Percentiles rank a stretch among this genome's conserved stretches.
Evolutionary conservation across 768 basidiomycete genomes (phyloP).

Genomic region (Boletus tomentosulus): DNA sequence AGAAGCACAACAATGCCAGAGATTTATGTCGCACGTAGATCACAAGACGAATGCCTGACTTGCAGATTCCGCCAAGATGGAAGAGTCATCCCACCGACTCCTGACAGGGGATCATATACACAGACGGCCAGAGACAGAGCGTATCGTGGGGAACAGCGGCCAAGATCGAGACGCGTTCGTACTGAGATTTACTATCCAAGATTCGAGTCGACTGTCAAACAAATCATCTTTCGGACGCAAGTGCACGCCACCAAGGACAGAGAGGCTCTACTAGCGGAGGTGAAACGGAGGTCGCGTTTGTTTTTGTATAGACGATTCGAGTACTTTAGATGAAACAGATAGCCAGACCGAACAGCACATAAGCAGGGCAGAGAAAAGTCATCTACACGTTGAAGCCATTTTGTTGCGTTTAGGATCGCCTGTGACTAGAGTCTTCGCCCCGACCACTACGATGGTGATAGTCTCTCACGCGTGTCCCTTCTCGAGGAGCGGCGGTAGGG

Average conservation of each 20-base stretch:
- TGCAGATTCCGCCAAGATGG: too few relatives aligned
- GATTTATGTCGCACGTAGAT: too few relatives aligned
- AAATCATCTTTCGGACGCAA: neutral
- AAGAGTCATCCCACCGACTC: too few relatives aligned
- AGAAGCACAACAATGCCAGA: too few relatives aligned
- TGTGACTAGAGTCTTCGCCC: slow-evolving; percentile 30
- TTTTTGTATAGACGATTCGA: slow-evolving; percentile 6
- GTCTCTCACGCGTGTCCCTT: slow-evolving; percentile 34
- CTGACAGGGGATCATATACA: too few relatives aligned
- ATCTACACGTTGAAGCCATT: slow-evolving; percentile 8
- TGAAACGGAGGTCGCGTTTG: neutral
- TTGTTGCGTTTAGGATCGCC: slow-evolving; percentile 21
- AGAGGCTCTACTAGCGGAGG: neutral
- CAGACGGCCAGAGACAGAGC: too few relatives aligned
- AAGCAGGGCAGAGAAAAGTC: neutral
- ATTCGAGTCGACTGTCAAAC: slow-evolving; percentile 1
- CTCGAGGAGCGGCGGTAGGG: slow-evolving; percentile 32
- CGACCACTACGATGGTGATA: slow-evolving; percentile 37
- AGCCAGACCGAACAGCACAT: neutral
- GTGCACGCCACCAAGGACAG: neutral
- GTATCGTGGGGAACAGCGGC: too few relatives aligned
- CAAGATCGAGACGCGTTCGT: neutral
- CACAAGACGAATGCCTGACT: too few relatives aligned
- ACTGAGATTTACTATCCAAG: neutral
- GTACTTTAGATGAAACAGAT: slow-evolving; percentile 4